phyloP scores from a whole-genome alignment of 139 green algal genomes.

The Auxenochlorella pyrenoidosa region DNA sequence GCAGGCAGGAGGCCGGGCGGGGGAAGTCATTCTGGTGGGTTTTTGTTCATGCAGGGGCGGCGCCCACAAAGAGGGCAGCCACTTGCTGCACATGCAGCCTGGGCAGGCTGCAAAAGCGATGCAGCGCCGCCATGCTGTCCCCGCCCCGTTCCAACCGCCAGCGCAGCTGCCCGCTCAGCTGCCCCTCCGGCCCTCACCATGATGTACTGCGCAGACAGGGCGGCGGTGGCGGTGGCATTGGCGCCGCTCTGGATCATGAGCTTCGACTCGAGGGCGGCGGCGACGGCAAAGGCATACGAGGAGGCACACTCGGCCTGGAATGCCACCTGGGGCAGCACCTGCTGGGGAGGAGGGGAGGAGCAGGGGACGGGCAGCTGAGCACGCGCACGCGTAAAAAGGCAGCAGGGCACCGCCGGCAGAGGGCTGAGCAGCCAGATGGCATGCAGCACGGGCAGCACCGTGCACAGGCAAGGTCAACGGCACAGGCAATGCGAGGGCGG shows the following conservation, averaged over 20 bases:
- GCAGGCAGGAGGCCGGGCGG: not conserved
- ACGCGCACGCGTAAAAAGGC: too few species aligned
- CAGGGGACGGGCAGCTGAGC: not conserved
- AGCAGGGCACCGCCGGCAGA: too few species aligned
- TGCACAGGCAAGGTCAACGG: not conserved
- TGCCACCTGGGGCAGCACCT: not conserved
- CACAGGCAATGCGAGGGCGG: too few species aligned
- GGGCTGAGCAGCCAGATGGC: too few species aligned
- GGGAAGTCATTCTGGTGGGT: too few species aligned
- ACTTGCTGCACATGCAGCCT: too few species aligned
- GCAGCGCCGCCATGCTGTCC: not conserved
- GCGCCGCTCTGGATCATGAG: not conserved
- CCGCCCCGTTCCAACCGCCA: not conserved
- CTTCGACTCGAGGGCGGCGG: conserved; percentile 13
- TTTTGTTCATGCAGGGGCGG: too few species aligned
- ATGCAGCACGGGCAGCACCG: too few species aligned
- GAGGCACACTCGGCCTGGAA: not conserved
- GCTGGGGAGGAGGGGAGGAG: too few species aligned
- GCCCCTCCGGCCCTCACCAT: not conserved
- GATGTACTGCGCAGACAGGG: conserved; percentile 1
- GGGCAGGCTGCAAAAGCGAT: too few species aligned
- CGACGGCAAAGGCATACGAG: conserved; percentile 14
- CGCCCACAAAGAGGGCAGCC: too few species aligned
- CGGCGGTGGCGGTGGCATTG: conserved; percentile 14
- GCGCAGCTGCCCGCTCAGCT: not conserved